Percentiles rank a stretch among this genome's conserved stretches.
Conservation (phyloP, 345 rosid species). For the Eucalyptus lansdowneana region DNA sequence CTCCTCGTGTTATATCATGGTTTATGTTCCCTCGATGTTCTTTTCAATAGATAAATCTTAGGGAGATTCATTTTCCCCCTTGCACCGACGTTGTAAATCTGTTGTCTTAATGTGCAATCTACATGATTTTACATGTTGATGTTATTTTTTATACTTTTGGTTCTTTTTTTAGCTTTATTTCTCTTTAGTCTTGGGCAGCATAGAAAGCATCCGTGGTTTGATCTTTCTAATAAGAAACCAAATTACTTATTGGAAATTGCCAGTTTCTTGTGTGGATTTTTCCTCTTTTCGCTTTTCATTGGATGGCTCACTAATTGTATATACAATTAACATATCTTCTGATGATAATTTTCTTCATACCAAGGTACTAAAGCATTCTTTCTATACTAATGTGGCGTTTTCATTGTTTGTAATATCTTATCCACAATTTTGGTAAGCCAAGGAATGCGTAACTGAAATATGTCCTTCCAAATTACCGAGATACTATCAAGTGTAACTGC, state of each 20-base stretch:
- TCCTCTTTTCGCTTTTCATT: not conserved
- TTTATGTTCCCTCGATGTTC: not conserved
- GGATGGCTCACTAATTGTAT: not conserved
- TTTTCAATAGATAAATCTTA: not conserved
- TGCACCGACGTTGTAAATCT: not conserved
- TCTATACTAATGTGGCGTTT: not conserved
- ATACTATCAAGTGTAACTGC: not conserved
- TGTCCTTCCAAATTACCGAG: not conserved
- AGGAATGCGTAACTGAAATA: not conserved
- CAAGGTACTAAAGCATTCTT: not conserved
- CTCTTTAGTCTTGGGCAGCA: not conserved
- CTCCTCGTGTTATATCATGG: not conserved
- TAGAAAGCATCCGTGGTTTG: not conserved
- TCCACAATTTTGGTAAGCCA: not conserved
- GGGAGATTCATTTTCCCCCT: not conserved
- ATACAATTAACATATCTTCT: not conserved
- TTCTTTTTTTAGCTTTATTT: not conserved
- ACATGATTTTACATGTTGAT: not conserved
- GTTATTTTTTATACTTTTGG: not conserved
- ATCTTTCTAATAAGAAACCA: not conserved
- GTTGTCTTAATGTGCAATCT: not conserved
- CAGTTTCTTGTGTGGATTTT: not conserved
- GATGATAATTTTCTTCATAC: not conserved
- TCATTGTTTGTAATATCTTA: not conserved
- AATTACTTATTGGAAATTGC: not conserved